A percentile compares a stretch with the other conserved stretches of the same genome.
Evolutionary conservation across 2,329 filamentous ascomycete genomes (phyloP).

Genomic region (Hypoxylon rubiginosum): DNA sequence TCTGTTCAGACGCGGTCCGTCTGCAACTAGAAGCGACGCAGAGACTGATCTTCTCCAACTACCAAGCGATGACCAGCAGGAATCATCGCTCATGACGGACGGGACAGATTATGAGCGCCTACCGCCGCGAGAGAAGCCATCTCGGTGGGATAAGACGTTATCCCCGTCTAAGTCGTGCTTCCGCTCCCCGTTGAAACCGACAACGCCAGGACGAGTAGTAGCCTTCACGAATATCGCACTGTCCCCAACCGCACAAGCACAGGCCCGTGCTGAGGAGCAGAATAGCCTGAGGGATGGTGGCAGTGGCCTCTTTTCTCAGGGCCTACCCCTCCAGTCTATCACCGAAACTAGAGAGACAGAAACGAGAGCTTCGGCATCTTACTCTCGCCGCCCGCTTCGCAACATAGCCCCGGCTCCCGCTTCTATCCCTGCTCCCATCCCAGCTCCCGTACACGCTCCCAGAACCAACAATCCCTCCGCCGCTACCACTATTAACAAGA

Average conservation of each 20-base stretch:
- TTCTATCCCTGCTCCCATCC: neutral
- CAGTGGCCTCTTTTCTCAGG: slow-evolving; percentile 30
- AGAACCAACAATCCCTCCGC: neutral
- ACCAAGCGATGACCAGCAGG: slow-evolving; percentile 45
- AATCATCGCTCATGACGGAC: slow-evolving; percentile 54
- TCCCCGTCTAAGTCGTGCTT: slow-evolving; percentile 70
- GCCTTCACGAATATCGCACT: slow-evolving; percentile 68
- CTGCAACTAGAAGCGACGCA: slow-evolving; percentile 31
- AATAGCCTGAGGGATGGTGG: slow-evolving; percentile 24
- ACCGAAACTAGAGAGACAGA: slow-evolving; percentile 54
- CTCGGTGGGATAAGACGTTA: slow-evolving; percentile 64
- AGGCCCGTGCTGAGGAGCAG: slow-evolving; percentile 45
- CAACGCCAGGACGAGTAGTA: slow-evolving; percentile 69
- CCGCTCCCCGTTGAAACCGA: slow-evolving; percentile 69
- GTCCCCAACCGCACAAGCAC: slow-evolving; percentile 60
- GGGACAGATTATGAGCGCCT: slow-evolving; percentile 57
- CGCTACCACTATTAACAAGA: neutral
- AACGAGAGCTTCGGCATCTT: slow-evolving; percentile 38
- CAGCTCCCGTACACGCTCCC: neutral
- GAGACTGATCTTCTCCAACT: slow-evolving; percentile 31
- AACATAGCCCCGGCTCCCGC: slow-evolving; percentile 2
- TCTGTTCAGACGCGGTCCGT: slow-evolving; percentile 57
- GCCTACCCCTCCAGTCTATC: slow-evolving; percentile 33
- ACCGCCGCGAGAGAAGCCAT: slow-evolving; percentile 59
- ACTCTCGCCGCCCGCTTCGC: slow-evolving; percentile 1